A percentile compares a stretch with the other conserved stretches of the same genome.
Evolutionary conservation across 2,329 filamentous ascomycete genomes (phyloP).

Genomic region (Aspergillus pseudonomiae): DNA sequence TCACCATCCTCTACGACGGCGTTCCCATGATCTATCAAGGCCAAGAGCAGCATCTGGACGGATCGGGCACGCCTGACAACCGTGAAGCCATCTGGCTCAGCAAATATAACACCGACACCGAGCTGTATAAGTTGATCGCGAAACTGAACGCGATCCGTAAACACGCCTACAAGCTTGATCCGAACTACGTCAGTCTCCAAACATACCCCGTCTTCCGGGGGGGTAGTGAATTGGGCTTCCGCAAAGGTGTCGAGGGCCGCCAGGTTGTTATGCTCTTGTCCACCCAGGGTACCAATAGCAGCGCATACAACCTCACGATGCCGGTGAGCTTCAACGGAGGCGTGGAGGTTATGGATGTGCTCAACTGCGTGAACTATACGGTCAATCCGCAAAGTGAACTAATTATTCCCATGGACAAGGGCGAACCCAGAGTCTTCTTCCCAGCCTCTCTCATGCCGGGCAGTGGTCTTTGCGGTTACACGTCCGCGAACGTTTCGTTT

Average conservation of each 20-base stretch:
- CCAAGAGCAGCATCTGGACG: slow-evolving; percentile 63
- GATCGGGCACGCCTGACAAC: slow-evolving; percentile 50
- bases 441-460: slow-evolving; percentile 27
- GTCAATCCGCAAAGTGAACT: slow-evolving; percentile 24
- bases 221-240: slow-evolving; percentile 43
- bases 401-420: slow-evolving; percentile 26
- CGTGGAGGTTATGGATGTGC: slow-evolving; percentile 25
- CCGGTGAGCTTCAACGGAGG: slow-evolving; percentile 26
- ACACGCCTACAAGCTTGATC: slow-evolving; percentile 38
- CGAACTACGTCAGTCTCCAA: slow-evolving; percentile 41
- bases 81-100: slow-evolving; percentile 59
- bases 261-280: slow-evolving; percentile 48
- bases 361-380: slow-evolving; percentile 29
- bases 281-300: slow-evolving; percentile 39
- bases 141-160: slow-evolving; percentile 46
- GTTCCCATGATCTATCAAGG: slow-evolving; percentile 67
- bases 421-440: slow-evolving; percentile 33
- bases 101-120: slow-evolving; percentile 40
- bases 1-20: slow-evolving; percentile 62
- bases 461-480: slow-evolving; percentile 29
- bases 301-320: slow-evolving; percentile 31
- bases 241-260: slow-evolving; percentile 45
- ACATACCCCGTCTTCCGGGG: slow-evolving; percentile 44
- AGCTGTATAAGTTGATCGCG: slow-evolving; percentile 38
- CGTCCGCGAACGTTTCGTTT: neutral